A percentile compares a stretch with the other conserved stretches of the same genome.
These are phyloP conservation scores for Shiraia sp. DNA, from an alignment of 2,329 filamentous ascomycete genomes.

Conservation along the genomic window DNA sequence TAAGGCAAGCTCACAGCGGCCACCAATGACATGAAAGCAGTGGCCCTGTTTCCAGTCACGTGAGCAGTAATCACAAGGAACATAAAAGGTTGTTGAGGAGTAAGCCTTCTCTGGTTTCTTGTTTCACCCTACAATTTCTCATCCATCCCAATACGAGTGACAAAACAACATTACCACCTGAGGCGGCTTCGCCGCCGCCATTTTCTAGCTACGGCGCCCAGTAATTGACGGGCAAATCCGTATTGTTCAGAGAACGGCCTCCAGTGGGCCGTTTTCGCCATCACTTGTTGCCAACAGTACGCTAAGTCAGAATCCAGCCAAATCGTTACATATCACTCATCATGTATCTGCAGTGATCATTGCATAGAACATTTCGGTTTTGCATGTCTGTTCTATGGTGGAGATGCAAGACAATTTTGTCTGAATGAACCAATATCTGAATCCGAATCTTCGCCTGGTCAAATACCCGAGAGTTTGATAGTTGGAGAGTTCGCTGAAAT, in stretches of 20 bases:
- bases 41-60: no score
- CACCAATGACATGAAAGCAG: no score
- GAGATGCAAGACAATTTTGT: neutral
- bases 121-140: no score
- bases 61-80: no score
- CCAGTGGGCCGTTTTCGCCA: neutral
- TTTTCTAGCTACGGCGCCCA: no score
- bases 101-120: no score
- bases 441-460: neutral
- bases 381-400: neutral
- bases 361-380: neutral
- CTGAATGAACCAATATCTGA: neutral
- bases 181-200: no score
- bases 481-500: neutral
- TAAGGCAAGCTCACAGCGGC: no score
- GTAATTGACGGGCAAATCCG: no score
- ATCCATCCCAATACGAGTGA: no score
- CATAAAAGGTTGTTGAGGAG: no score
- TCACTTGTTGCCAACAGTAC: neutral
- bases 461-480: neutral
- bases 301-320: neutral
- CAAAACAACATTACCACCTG: no score
- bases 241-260: neutral
- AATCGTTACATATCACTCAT: neutral
- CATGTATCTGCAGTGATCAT: neutral